Base-by-base conservation (phyloP, 2,329 filamentous ascomycete genomes). In the Pseudogymnoascus sp. region DNA sequence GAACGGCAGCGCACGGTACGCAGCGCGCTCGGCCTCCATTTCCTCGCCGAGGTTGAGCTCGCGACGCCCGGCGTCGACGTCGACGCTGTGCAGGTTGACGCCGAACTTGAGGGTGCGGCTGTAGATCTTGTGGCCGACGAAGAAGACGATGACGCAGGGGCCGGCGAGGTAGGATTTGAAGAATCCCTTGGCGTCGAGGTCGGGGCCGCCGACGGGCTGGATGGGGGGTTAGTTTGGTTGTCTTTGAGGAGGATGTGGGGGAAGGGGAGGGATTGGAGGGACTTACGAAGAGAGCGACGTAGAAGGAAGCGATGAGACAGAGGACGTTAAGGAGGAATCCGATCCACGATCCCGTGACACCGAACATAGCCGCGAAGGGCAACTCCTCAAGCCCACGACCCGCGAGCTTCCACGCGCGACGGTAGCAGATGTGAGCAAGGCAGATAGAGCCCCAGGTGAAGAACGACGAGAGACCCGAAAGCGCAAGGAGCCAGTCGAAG, bases 401-500 rank as follows among this genome's bases (percentile, higher is more conserved):
- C 68, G 85, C 81, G 9, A 76, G 71, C 67, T 79, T 77, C 84
- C 84, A 86, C 37, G 79, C 83, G 59, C 78, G 72, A 64, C 84
- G 81, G 80, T 87, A 87, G 59, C 84, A 82, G 71, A 87, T 87
- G 70, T 87, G 83, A 0, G 83, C 78, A 1, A 85, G 72, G 72
- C 83, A 86, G 70, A 86, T 85, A 61, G 80, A 85, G 39, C 82
- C 84, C 88, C 88, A 92, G 33, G 87, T 87, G 74, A 91, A 88
- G 71, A 92, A 83, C 65, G 83, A 86, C 0, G 84, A 83, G 10
- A 91, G 81, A 59, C 87, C 88, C 0, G 87, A 89, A 21, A 92
- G 80, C 0, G 88, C 81, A 58, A 90, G 77, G 62, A 87, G 79
- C 85, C 85, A 88, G 69, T 76, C 77, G 75, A 87, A 87, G 62